Evolutionary conservation across 495 filamentous ascomycete genomes (phyloP).

Genomic region (Podospora comata): DNA sequence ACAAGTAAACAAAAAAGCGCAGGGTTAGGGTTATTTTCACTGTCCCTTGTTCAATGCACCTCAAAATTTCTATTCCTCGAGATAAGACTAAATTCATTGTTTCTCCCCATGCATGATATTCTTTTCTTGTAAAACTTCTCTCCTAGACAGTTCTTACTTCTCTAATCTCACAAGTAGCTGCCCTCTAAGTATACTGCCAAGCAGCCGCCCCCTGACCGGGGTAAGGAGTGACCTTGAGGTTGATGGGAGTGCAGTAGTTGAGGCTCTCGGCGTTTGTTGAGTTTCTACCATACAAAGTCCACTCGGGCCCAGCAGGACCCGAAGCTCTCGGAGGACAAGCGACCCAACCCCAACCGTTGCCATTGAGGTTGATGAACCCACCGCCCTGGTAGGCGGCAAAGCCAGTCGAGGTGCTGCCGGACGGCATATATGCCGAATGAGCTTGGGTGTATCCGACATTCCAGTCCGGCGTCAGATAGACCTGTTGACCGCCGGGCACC

Average conservation of each 20-base stretch:
- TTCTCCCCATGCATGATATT: not conserved
- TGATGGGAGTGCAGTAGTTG: conserved; percentile 27
- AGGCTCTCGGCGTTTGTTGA: conserved; percentile 27
- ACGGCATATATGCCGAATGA: conserved; percentile 56
- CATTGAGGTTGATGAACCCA: conserved; percentile 37
- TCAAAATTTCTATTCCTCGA: not conserved
- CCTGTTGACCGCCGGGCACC: conserved; percentile 64
- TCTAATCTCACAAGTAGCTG: not conserved
- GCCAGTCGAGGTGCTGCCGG: conserved; percentile 47
- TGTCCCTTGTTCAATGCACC: not conserved
- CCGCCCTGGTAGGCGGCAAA: conserved; percentile 38
- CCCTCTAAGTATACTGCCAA: conserved; percentile 35
- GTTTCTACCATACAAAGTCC: conserved; percentile 35
- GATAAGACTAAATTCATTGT: not conserved
- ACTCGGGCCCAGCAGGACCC: conserved; percentile 25
- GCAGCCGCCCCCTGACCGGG: conserved; percentile 22
- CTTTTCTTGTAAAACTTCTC: not conserved
- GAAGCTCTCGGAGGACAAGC: conserved; percentile 33
- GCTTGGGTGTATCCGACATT: conserved; percentile 58
- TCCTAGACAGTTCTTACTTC: not conserved
- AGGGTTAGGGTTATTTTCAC: not conserved
- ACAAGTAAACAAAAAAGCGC: not conserved
- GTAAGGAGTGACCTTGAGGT: conserved; percentile 30
- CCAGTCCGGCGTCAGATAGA: conserved; percentile 58
- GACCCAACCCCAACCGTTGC: conserved; percentile 37